Percentiles rank a stretch among this genome's conserved stretches.
phyloP scores from a whole-genome alignment of 768 basidiomycete genomes.

The Candolleomyces aberdarensis region DNA sequence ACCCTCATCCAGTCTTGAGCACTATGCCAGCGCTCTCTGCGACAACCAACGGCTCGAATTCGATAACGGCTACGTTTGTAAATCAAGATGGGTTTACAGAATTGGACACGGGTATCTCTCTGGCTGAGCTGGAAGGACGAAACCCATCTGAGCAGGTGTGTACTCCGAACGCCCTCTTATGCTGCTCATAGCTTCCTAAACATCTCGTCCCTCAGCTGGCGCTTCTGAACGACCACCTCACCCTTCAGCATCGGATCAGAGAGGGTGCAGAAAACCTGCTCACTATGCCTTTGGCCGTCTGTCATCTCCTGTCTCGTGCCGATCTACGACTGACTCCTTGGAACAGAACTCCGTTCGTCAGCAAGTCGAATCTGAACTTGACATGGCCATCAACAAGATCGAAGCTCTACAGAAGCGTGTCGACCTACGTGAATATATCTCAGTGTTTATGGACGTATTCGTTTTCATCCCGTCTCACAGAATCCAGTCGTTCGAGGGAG shows the following conservation, averaged over 20 bases:
- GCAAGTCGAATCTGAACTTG: constrained; percentile 76
- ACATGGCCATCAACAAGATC: constrained; percentile 73
- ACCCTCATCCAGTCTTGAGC: background rate
- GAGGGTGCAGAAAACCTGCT: constrained; percentile 92
- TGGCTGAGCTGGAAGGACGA: constrained; percentile 46
- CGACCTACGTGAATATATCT: constrained; percentile 42
- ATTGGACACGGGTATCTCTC: constrained; percentile 24
- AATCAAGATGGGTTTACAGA: constrained; percentile 17
- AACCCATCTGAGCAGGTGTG: constrained; percentile 43
- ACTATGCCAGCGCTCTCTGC: constrained; percentile 11
- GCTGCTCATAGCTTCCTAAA: background rate
- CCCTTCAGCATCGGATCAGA: constrained; percentile 77
- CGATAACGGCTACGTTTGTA: constrained; percentile 24
- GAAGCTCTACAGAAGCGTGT: constrained; percentile 58
- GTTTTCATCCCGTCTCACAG: constrained; percentile 8
- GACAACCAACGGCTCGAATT: constrained; percentile 12
- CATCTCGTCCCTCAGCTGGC: constrained; percentile 47
- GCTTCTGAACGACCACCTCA: constrained; percentile 61
- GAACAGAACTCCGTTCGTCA: constrained; percentile 58
- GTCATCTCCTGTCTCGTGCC: constrained; percentile 13
- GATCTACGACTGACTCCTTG: constrained; percentile 5
- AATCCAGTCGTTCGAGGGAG: constrained; percentile 3
- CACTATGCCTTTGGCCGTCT: constrained; percentile 57
- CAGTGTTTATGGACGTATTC: background rate
- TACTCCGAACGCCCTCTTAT: background rate